Percentiles rank a stretch among this genome's conserved stretches.
These are phyloP conservation scores for Physcomitrium patens DNA, from an alignment of 225 moss, liverwort and hornwort species.

Conservation along the genomic window DNA sequence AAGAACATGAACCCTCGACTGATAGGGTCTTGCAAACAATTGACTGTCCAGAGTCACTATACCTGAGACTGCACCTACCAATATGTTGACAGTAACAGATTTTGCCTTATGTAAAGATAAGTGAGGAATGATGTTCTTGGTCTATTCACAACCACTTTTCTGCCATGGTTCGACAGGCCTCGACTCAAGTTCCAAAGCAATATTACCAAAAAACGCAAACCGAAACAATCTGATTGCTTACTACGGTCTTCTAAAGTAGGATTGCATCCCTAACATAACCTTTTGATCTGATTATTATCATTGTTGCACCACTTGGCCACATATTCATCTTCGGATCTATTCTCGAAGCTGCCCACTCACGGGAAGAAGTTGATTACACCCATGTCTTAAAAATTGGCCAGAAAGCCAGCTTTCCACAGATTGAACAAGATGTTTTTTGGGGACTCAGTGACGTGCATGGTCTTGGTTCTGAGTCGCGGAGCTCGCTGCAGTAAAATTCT, in stretches of 20 bases:
- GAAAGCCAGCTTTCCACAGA: too few relatives aligned
- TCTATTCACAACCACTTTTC: constrained; percentile 60
- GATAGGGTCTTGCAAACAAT: constrained; percentile 31
- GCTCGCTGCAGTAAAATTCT: too few relatives aligned
- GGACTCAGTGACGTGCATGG: too few relatives aligned
- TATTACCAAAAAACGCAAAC: constrained; percentile 42
- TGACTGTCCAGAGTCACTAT: constrained; percentile 40
- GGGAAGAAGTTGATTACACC: too few relatives aligned
- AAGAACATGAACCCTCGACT: constrained; percentile 33
- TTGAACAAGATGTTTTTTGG: too few relatives aligned
- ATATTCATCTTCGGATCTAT: too few relatives aligned
- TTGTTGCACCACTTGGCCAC: too few relatives aligned
- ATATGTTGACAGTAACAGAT: constrained; percentile 20
- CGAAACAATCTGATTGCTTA: constrained; percentile 45
- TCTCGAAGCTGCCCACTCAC: too few relatives aligned
- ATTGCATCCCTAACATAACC: too few relatives aligned
- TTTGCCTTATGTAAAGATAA: constrained; percentile 26
- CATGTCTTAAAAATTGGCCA: too few relatives aligned
- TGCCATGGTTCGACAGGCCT: constrained; percentile 40
- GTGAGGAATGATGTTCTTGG: constrained; percentile 45
- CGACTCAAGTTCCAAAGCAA: constrained; percentile 54
- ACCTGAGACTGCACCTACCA: constrained; percentile 42
- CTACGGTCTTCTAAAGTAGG: constrained; percentile 24
- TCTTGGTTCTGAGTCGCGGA: too few relatives aligned
- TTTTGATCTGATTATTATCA: too few relatives aligned